These are phyloP conservation scores for Boletus huronensis DNA, from an alignment of 768 basidiomycete species.

Conservation along the genomic window DNA sequence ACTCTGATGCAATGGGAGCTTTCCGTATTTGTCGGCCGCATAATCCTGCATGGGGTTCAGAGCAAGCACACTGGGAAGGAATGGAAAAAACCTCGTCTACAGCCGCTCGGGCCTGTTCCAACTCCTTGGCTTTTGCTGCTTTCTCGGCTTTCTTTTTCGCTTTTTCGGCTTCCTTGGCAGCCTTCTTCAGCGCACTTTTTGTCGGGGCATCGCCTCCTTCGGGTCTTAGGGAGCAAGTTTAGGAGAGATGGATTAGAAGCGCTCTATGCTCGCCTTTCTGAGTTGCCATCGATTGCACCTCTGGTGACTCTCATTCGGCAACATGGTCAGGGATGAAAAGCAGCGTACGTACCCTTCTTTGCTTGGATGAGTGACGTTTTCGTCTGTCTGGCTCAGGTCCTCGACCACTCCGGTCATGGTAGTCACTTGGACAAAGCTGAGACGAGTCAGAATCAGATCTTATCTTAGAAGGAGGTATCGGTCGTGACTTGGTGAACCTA, in stretches of 20 bases:
- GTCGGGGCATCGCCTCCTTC: slow-evolving; percentile 51
- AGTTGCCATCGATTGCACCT: slow-evolving; percentile 3
- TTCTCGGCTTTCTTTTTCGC: slow-evolving; percentile 85
- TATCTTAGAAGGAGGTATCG: slow-evolving; percentile 8
- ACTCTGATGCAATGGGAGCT: slow-evolving; percentile 88
- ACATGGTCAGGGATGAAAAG: background rate
- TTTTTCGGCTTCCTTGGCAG: slow-evolving; percentile 87
- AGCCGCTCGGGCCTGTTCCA: slow-evolving; percentile 67
- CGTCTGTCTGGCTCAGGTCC: background rate
- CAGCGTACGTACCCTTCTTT: slow-evolving; percentile 10
- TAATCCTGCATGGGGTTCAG: slow-evolving; percentile 53
- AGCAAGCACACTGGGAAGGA: slow-evolving; percentile 33
- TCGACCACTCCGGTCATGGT: slow-evolving; percentile 15
- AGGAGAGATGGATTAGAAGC: background rate
- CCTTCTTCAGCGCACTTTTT: slow-evolving; percentile 90
- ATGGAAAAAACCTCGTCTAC: slow-evolving; percentile 44
- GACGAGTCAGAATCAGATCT: slow-evolving; percentile 17
- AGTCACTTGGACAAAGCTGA: background rate
- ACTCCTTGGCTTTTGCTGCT: slow-evolving; percentile 73
- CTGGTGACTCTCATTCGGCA: slow-evolving; percentile 5
- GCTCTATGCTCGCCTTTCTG: slow-evolving; percentile 9
- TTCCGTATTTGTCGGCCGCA: slow-evolving; percentile 78
- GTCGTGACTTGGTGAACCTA: slow-evolving; percentile 5
- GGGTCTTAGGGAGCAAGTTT: slow-evolving; percentile 13
- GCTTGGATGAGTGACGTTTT: background rate